Evolutionary conservation across 139 green algal genomes (phyloP).

Genomic region (Micromonas commoda): DNA sequence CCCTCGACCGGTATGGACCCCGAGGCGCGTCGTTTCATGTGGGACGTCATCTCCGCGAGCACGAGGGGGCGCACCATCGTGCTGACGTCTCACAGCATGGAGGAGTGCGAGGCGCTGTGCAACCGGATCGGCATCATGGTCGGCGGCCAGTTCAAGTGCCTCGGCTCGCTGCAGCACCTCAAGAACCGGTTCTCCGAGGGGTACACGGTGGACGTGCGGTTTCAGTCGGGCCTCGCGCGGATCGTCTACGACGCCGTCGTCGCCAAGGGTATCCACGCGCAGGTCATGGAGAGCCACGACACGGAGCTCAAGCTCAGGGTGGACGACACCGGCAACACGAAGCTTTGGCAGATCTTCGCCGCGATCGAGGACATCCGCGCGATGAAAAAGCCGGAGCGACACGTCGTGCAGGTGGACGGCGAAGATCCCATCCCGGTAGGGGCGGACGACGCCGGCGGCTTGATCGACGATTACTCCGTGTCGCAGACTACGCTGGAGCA

Average conservation of each 20-base stretch:
- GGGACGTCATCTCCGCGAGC: conserved; percentile 70
- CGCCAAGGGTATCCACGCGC: conserved; percentile 13
- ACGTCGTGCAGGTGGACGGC: neutral
- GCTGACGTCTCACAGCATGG: conserved; percentile 82
- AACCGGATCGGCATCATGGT: conserved; percentile 78
- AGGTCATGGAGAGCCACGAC: conserved; percentile 28
- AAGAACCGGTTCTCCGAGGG: conserved; percentile 68
- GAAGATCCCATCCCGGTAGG: neutral
- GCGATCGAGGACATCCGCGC: conserved; percentile 21
- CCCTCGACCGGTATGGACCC: conserved; percentile 69
- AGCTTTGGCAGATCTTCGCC: conserved; percentile 34
- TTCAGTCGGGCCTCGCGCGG: neutral
- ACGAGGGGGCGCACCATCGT: conserved; percentile 52
- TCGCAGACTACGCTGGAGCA: conserved; percentile 43
- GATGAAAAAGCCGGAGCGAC: neutral
- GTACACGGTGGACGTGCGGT: conserved; percentile 20
- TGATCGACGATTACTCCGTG: conserved; percentile 40
- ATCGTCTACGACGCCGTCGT: neutral
- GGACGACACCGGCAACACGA: conserved; percentile 2
- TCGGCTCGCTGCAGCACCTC: conserved; percentile 78
- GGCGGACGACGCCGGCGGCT: neutral
- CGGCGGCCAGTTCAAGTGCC: conserved; percentile 56
- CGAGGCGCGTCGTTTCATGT: conserved; percentile 75
- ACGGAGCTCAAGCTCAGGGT: conserved; percentile 11
- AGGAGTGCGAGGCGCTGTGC: conserved; percentile 87